Conservation (phyloP, 2,329 filamentous ascomycete genomes). For the Ceratocystiopsis sp. region DNA sequence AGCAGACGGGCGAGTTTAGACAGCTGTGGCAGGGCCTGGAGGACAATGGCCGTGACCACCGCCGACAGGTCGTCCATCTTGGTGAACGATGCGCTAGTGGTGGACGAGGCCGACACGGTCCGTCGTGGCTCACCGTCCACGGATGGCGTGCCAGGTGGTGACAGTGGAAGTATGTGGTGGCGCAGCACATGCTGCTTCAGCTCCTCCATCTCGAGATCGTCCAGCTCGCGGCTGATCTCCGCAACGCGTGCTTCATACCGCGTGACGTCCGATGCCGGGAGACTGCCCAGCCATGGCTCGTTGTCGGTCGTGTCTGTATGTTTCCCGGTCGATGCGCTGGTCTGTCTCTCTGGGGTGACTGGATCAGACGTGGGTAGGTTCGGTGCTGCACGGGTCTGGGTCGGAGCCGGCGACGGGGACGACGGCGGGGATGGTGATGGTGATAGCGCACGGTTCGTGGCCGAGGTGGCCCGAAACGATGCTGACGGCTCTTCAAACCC, state of each 20-base stretch:
- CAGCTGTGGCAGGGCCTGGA: conserved; percentile 74
- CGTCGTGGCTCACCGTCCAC: conserved; percentile 9
- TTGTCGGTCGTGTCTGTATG: conserved; percentile 5
- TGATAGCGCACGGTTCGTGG: too few relatives aligned
- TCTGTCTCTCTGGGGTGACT: conserved; percentile 5
- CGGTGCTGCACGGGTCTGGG: not conserved
- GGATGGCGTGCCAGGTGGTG: conserved; percentile 28
- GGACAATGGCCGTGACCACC: conserved; percentile 73
- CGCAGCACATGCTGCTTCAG: conserved; percentile 77
- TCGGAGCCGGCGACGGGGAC: not conserved
- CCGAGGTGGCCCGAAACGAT: not conserved
- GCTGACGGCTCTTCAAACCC: conserved; percentile 36
- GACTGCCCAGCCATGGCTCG: conserved; percentile 47
- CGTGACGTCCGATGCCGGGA: conserved; percentile 46
- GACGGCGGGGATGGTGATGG: conserved; percentile 2
- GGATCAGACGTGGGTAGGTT: not conserved
- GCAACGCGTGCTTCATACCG: conserved; percentile 58
- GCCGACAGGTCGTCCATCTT: conserved; percentile 81
- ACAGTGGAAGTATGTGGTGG: conserved; percentile 53
- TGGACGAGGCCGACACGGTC: conserved; percentile 20
- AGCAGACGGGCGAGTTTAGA: conserved; percentile 58
- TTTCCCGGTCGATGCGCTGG: not conserved
- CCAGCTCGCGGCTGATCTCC: conserved; percentile 53
- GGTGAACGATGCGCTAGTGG: conserved; percentile 33
- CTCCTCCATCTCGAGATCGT: conserved; percentile 61